Base-by-base conservation (phyloP, 805 yeast genomes). In the Hanseniaspora mollemarum region DNA sequence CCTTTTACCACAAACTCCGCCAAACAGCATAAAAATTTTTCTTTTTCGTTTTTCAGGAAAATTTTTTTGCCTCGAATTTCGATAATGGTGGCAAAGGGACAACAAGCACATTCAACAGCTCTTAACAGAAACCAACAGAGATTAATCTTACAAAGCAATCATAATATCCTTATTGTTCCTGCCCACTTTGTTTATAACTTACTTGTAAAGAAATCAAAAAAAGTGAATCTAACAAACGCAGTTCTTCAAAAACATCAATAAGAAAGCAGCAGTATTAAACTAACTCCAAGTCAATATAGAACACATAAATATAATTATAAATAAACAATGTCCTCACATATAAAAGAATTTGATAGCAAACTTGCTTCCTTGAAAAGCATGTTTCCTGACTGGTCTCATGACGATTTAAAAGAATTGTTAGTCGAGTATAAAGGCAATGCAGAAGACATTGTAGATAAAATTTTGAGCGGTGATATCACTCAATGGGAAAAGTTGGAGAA, bases 371-470 rank as follows among this genome's bases (percentile, higher is more conserved):
- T 90, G 58, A 66, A 73, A 46, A 97, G 90, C 67, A 73, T 92
- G 71, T 88, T 92, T 70, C 95, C 96, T 40, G 95, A 85, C 63
- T 92, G 98, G 98, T 76, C 84, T 43, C 72, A 75, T 50, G 94
- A 84, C 26, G 98, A 92, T 63, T 77, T 92, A 62, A 68, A 72
- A 42, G 77, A 81, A 49, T 78, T 87, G 53, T 78, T 88, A 58
- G 72, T 73, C 53, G 97, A 92, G 67, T 76, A 81, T 56, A 72
- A 79, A 55, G 50, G 40, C 9, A 87, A 83, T 62, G 71, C 87
- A 57, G 94, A 83, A 62, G 74, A 76, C 40, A 85, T 92, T 56
- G 81, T 86, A 56, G 88, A 83, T 62, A 81, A 87, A 65, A 88
- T 92, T 67, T 81, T 94, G 52, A 84, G 87, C 55, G 95, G 95